phyloP scores from a whole-genome alignment of 1,284 basidiomycete genomes.

The Wallemia hederae region DNA sequence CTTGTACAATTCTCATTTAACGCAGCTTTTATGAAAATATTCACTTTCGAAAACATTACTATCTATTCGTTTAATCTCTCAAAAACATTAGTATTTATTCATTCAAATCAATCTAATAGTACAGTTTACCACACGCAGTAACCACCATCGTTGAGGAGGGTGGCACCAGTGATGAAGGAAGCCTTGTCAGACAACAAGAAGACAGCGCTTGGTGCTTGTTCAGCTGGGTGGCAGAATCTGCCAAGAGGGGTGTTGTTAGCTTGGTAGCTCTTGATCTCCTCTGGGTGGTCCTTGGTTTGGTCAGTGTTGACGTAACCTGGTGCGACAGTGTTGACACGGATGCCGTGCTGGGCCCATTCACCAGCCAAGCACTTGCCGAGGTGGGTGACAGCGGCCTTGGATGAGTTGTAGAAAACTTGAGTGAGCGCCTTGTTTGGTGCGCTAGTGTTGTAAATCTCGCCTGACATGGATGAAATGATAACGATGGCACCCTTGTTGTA shows the following conservation, averaged over 20 bases:
- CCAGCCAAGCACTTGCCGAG: constrained; percentile 28
- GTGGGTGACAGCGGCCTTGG: constrained; percentile 23
- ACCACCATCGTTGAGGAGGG: constrained; percentile 11
- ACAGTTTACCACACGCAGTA: constrained; percentile 3
- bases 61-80: too few relatives aligned
- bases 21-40: too few relatives aligned
- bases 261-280: constrained; percentile 16
- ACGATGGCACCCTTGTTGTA: constrained; percentile 18
- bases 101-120: background rate
- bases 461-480: constrained; percentile 24
- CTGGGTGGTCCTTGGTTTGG: constrained; percentile 13
- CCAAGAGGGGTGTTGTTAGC: constrained; percentile 16
- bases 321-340: constrained; percentile 30
- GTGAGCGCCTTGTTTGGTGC: constrained; percentile 15
- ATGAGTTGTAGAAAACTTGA: constrained; percentile 25
- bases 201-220: constrained; percentile 21
- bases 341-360: constrained; percentile 26
- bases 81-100: background rate
- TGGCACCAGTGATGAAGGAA: constrained; percentile 21
- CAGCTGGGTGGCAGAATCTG: constrained; percentile 21
- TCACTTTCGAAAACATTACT: too few relatives aligned
- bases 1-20: too few relatives aligned
- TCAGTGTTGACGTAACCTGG: constrained; percentile 26
- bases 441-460: constrained; percentile 23
- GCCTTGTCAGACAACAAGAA: constrained; percentile 20